A percentile compares a stretch with the other conserved stretches of the same genome.
phyloP scores from a whole-genome alignment of 2,329 filamentous ascomycete genomes.

The Penicillium sp. region DNA sequence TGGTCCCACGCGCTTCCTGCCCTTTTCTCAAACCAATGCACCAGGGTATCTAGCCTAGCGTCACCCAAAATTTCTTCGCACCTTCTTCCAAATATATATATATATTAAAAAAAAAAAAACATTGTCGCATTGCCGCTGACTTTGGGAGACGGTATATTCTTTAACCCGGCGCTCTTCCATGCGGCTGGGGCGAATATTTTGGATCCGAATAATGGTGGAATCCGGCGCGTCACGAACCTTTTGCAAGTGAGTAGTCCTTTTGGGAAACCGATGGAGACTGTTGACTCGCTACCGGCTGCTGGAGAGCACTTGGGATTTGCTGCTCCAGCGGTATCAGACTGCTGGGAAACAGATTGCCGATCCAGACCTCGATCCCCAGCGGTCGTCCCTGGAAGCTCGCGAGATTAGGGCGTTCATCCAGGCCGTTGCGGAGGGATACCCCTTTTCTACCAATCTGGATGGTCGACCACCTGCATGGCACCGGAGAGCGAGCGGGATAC shows the following conservation, averaged over 20 bases:
- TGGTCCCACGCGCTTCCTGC: constrained; percentile 62
- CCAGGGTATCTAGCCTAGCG: constrained; percentile 62
- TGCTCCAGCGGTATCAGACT: constrained; percentile 53
- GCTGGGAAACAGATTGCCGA: constrained; percentile 19
- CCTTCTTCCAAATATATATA: constrained; percentile 58
- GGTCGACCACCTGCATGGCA: constrained; percentile 59
- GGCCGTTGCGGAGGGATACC: constrained; percentile 59
- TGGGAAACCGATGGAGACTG: constrained; percentile 63
- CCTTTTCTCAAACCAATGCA: constrained; percentile 60
- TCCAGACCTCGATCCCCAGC: constrained; percentile 9
- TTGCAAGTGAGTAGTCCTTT: constrained; percentile 63
- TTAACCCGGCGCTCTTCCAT: constrained; percentile 64
- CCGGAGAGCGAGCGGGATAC: constrained; percentile 60
- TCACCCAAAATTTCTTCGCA: constrained; percentile 53
- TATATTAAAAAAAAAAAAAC: too few species aligned
- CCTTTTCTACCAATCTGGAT: constrained; percentile 64
- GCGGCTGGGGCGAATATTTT: constrained; percentile 60
- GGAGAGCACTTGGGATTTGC: constrained; percentile 52
- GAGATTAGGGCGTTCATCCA: constrained; percentile 50
- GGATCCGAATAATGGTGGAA: constrained; percentile 25
- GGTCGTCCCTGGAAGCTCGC: constrained; percentile 25
- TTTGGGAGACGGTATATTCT: constrained; percentile 63
- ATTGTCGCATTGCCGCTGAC: constrained; percentile 55
- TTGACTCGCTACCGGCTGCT: constrained; percentile 56
- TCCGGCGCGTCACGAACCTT: constrained; percentile 61